Percentiles rank a stretch among this genome's conserved stretches.
These are phyloP conservation scores for Reticulascus tulasneorum DNA, from an alignment of 2,329 filamentous ascomycete genomes.

Conservation along the genomic window DNA sequence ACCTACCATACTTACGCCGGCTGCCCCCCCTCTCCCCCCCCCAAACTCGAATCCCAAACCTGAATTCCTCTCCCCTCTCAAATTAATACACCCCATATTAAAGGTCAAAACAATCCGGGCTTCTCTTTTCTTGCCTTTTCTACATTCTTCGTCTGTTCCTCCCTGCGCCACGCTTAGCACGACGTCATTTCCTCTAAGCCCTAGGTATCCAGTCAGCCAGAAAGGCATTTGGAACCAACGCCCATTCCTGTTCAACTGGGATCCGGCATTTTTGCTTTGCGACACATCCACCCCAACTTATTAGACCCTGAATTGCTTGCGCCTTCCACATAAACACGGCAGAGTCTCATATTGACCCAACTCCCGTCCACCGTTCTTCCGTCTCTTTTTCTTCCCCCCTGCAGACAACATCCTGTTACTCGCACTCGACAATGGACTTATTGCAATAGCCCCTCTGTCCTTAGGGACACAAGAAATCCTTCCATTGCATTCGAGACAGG, in stretches of 20 bases:
- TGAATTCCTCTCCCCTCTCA: no score
- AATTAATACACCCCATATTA: no score
- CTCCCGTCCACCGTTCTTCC: constrained; percentile 15
- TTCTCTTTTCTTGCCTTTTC: neutral
- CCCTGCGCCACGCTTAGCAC: constrained; percentile 14
- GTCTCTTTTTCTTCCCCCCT: constrained; percentile 7
- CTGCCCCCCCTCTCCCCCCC: neutral
- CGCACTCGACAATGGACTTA: constrained; percentile 20
- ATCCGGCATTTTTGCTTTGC: no score
- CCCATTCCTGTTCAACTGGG: constrained; percentile 5
- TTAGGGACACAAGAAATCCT: constrained; percentile 34
- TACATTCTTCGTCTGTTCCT: constrained; percentile 4
- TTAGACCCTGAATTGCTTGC: constrained; percentile 12
- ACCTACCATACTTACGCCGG: neutral
- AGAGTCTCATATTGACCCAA: constrained; percentile 11
- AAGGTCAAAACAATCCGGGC: no score
- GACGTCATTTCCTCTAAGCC: constrained; percentile 15
- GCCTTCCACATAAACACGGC: constrained; percentile 3
- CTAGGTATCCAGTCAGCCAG: no score
- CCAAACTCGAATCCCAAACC: no score
- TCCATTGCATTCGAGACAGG: no score
- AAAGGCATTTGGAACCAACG: constrained; percentile 6
- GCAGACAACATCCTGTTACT: constrained; percentile 1
- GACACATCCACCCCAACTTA: constrained; percentile 8
- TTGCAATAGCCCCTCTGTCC: constrained; percentile 38